Conservation (phyloP, 2,329 filamentous ascomycete genomes). For the Periconia macrospinosa region DNA sequence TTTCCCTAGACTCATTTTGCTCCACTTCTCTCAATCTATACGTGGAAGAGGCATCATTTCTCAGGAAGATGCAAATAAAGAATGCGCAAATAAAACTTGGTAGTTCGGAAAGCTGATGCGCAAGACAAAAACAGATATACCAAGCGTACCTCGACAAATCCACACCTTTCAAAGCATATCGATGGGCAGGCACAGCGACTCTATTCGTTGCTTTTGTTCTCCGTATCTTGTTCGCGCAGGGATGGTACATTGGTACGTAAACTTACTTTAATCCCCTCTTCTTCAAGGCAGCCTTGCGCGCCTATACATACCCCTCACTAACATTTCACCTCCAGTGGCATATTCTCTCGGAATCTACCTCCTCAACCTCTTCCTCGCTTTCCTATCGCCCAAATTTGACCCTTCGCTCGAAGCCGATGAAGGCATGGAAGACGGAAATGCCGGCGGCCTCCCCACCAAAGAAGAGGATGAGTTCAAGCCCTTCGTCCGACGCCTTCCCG, state of each 20-base stretch:
- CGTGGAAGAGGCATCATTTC: not conserved
- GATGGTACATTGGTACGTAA: constrained; percentile 92
- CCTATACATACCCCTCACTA: not conserved
- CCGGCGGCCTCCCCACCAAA: constrained; percentile 84
- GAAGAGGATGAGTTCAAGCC: constrained; percentile 97
- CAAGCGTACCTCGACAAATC: constrained; percentile 93
- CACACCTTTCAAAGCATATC: constrained; percentile 84
- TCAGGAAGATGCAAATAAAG: not conserved
- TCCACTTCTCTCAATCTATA: not conserved
- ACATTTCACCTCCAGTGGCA: constrained; percentile 64
- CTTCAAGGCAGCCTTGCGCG: not conserved
- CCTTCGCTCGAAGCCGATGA: constrained; percentile 93
- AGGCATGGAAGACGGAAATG: constrained; percentile 87
- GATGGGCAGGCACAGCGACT: constrained; percentile 83
- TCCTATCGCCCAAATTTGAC: constrained; percentile 98
- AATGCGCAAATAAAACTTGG: constrained; percentile 2
- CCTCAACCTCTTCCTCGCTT: constrained; percentile 97
- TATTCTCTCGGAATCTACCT: constrained; percentile 99
- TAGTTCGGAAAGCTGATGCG: constrained; percentile 15
- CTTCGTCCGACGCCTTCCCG: constrained; percentile 91
- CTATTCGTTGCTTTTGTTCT: constrained; percentile 81
- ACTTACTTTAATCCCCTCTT: not conserved
- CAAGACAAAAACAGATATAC: constrained; percentile 67
- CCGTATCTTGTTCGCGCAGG: constrained; percentile 87
- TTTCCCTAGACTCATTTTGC: not conserved